Evolutionary conservation across 768 basidiomycete species (phyloP), one percentile per base, ranked within the genome.

Genomic region (Cantharellus anzutake): DNA sequence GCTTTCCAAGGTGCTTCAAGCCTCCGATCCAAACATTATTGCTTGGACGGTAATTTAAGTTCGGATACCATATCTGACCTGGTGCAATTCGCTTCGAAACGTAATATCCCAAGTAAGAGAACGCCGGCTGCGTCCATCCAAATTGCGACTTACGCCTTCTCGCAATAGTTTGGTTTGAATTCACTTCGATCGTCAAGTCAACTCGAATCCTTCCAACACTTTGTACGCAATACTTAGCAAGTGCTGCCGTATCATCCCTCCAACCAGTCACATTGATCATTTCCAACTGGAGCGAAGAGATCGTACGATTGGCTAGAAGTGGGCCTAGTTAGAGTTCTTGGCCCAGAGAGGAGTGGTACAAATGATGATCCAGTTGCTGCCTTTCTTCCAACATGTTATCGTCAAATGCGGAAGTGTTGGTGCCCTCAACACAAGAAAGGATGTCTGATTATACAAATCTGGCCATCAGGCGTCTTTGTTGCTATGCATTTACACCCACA

Each of bases 141-240:
- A 29, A 29, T 29, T 29, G 35, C n/a, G 20, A 16, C 37, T 16
- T 16, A 39, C 7, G 4, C 7, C 14, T 38, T 51, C 37, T 56
- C 20, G 35, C 52, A 37, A 11, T 55, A 62, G 61, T 51, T 29
- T 62, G 61, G 61, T 62, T 62, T 56, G 96, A 99, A 70, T 93
- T 94, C 1, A 98, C 96, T 1, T 96, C 92, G 0, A 75, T 84
- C n/a, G 71, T 76, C 51, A 98, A 98, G 71, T 82, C 86, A 0
- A 72, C 74, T 1, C 72, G 75, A 2, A 80, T 98, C 61, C 67
- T 96, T 3, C 76, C 81, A 0, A 81, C 86, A 0, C 59, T 74
- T 38, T 52, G 44, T 7, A 37, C 48, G 58, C 7, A 50, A 61
- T 57, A 38, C 56, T 5, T 63, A 62, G 44, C 20, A 44, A 39